Percentiles rank a stretch among this genome's conserved stretches.
phyloP scores from a whole-genome alignment of 768 basidiomycete genomes.

The Tricholoma matsutake region DNA sequence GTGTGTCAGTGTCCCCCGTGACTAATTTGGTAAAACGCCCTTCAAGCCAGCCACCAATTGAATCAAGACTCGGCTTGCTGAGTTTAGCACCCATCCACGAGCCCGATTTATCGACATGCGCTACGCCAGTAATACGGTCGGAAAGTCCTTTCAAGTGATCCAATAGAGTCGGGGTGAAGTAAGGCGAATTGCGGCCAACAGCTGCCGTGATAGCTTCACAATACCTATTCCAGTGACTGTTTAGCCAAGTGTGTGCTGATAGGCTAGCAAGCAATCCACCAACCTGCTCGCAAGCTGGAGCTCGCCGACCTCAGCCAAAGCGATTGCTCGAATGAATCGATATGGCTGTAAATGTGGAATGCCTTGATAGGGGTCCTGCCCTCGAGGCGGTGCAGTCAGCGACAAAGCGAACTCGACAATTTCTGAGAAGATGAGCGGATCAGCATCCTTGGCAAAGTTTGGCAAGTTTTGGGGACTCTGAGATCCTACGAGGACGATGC shows the following conservation, averaged over 20 bases:
- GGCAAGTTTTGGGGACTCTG: slow-evolving; percentile 50
- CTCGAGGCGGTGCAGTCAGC: slow-evolving; percentile 66
- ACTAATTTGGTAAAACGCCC: slow-evolving; percentile 92
- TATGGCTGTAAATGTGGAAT: slow-evolving; percentile 87
- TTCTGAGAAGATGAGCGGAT: slow-evolving; percentile 83
- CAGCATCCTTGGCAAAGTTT: slow-evolving; percentile 60
- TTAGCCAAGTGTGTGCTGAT: neutral
- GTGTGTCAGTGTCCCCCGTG: slow-evolving; percentile 78
- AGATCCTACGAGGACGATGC: slow-evolving; percentile 73
- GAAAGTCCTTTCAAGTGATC: slow-evolving; percentile 76
- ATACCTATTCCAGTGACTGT: slow-evolving; percentile 53
- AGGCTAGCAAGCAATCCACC: slow-evolving; percentile 5
- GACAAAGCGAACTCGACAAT: slow-evolving; percentile 89
- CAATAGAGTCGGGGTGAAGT: slow-evolving; percentile 61
- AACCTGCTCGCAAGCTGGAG: slow-evolving; percentile 75
- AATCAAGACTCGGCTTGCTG: slow-evolving; percentile 88
- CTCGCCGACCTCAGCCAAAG: slow-evolving; percentile 80
- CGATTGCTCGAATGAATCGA: slow-evolving; percentile 72
- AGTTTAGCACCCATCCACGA: slow-evolving; percentile 90
- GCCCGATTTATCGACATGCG: slow-evolving; percentile 69
- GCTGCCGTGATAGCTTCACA: slow-evolving; percentile 83
- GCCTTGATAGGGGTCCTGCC: slow-evolving; percentile 82
- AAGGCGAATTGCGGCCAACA: slow-evolving; percentile 59
- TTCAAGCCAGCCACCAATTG: slow-evolving; percentile 89
- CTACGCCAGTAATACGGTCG: slow-evolving; percentile 72